A percentile compares a stretch with the other conserved stretches of the same genome.
Conservation (phyloP, 2,329 filamentous ascomycete genomes). For the Claviceps cyperi region DNA sequence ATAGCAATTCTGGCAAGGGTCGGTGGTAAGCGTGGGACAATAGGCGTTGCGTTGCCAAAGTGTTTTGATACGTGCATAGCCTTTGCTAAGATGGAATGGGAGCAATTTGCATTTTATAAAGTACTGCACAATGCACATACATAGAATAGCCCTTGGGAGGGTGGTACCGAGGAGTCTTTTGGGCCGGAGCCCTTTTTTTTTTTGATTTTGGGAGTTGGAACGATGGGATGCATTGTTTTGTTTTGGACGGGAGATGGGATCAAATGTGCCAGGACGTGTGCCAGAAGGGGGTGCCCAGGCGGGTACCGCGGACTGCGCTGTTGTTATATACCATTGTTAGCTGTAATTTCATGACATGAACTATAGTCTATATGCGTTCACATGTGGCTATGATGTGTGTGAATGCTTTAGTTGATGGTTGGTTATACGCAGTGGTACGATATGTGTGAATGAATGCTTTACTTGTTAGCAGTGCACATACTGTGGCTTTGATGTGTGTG, state of each 20-base stretch:
- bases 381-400: neutral
- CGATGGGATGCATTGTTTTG: neutral
- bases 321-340: constrained; percentile 7
- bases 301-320: constrained; percentile 6
- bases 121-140: constrained; percentile 6
- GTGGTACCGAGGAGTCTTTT: neutral
- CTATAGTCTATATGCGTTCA: neutral
- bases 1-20: constrained; percentile 15
- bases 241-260: neutral
- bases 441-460: too few species aligned
- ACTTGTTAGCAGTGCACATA: too few species aligned
- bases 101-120: constrained; percentile 16
- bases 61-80: constrained; percentile 8
- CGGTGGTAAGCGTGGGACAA: constrained; percentile 20
- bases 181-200: neutral
- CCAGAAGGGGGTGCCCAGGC: constrained; percentile 7
- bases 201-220: neutral
- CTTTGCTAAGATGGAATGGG: constrained; percentile 1
- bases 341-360: constrained; percentile 9
- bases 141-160: neutral
- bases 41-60: constrained; percentile 24
- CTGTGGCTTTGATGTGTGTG: too few species aligned
- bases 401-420: too few species aligned
- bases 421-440: too few species aligned
- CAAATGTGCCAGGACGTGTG: neutral